Conservation (phyloP, 257 asterid genomes). For the Nicotiana undulata region DNA sequence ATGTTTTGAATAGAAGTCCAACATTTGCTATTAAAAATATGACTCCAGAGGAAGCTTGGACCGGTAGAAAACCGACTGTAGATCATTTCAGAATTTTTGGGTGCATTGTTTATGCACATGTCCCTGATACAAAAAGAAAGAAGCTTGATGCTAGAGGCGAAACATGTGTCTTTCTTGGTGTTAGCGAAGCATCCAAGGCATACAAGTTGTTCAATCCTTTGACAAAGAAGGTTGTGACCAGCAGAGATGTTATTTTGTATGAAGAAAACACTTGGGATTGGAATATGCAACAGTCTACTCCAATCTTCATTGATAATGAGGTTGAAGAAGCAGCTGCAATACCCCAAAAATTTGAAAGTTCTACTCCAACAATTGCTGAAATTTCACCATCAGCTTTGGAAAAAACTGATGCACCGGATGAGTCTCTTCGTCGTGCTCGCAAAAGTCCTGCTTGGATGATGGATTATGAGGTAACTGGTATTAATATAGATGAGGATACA, state of each 20-base stretch:
- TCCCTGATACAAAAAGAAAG: background rate
- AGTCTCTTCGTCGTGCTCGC: background rate
- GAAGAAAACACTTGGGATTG: background rate
- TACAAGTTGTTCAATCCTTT: background rate
- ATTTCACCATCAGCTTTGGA: background rate
- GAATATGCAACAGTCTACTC: background rate
- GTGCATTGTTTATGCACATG: background rate
- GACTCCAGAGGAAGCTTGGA: background rate
- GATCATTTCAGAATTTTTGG: background rate
- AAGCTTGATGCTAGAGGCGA: background rate
- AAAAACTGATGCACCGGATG: background rate
- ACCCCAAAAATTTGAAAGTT: too few species aligned
- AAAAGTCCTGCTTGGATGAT: background rate
- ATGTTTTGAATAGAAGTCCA: background rate
- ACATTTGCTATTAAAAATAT: background rate
- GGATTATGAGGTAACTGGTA: background rate
- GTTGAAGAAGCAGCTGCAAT: background rate
- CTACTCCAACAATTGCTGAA: background rate
- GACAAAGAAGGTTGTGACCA: background rate
- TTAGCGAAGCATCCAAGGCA: background rate
- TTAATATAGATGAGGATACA: background rate
- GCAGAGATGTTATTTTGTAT: background rate
- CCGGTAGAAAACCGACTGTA: background rate
- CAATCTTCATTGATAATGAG: background rate
- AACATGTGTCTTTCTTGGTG: background rate